A percentile compares a stretch with the other conserved stretches of the same genome.
phyloP scores from a whole-genome alignment of 352 stramenopile species.

The Phytophthora fragariaefolia region DNA sequence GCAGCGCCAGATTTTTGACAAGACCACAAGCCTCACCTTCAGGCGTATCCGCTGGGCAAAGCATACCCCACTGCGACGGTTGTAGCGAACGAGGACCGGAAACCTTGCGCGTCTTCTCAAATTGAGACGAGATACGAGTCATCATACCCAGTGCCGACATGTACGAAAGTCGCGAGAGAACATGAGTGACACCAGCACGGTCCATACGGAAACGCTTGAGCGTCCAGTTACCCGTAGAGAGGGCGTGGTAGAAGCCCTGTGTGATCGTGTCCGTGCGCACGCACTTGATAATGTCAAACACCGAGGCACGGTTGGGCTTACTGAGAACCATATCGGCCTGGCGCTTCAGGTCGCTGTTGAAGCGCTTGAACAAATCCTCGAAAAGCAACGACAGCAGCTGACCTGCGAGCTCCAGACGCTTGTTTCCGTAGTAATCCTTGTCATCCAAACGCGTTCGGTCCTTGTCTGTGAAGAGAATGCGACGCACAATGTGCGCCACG shows the following conservation, averaged over 20 bases:
- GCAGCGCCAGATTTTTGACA: slow-evolving; percentile 98
- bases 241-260: slow-evolving; percentile 89
- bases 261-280: slow-evolving; percentile 99
- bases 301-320: slow-evolving; percentile 97
- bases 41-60: slow-evolving; percentile 98
- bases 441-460: slow-evolving; percentile 94
- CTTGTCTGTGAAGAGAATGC: slow-evolving; percentile 89
- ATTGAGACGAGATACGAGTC: slow-evolving; percentile 99
- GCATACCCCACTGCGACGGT: slow-evolving; percentile 99
- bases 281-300: slow-evolving; percentile 98
- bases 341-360: slow-evolving; percentile 98
- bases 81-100: slow-evolving; percentile 97
- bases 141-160: slow-evolving; percentile 99
- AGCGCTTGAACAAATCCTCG: slow-evolving; percentile 98
- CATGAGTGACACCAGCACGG: slow-evolving; percentile 96
- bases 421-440: slow-evolving; percentile 99
- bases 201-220: slow-evolving; percentile 99
- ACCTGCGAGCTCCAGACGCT: slow-evolving; percentile 98
- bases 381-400: slow-evolving; percentile 99
- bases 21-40: slow-evolving; percentile 99
- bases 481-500: slow-evolving; percentile 97
- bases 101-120: slow-evolving; percentile 99
- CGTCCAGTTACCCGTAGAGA: slow-evolving; percentile 98
- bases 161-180: slow-evolving; percentile 97
- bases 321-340: slow-evolving; percentile 98